Percentiles rank a stretch among this genome's conserved stretches.
phyloP scores from a whole-genome alignment of 257 asterid genomes.

The Apocynum venetum region DNA sequence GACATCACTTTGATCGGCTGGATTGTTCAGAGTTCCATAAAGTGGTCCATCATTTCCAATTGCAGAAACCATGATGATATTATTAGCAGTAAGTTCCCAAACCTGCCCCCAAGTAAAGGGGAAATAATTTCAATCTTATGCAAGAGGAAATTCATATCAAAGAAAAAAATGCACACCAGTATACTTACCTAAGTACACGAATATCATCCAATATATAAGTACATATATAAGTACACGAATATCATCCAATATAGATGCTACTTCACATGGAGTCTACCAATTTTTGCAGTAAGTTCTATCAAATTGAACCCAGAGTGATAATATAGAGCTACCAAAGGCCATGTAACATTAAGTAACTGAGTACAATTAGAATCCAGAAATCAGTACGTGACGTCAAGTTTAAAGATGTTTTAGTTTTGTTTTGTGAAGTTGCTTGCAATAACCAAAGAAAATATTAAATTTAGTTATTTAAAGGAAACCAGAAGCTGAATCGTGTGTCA shows the following conservation, averaged over 20 bases:
- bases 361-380: neutral
- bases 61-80: constrained; percentile 96
- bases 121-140: neutral
- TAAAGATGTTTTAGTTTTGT: too few species aligned
- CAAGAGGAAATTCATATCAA: constrained; percentile 6
- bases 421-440: neutral
- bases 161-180: neutral
- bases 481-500: constrained; percentile 6
- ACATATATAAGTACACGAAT: neutral
- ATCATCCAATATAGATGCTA: neutral
- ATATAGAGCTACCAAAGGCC: neutral
- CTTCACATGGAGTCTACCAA: neutral
- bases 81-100: constrained; percentile 97
- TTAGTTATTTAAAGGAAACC: neutral
- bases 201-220: neutral
- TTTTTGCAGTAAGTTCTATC: neutral
- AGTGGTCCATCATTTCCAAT: constrained; percentile 99
- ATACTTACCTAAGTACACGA: neutral
- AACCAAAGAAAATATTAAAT: neutral
- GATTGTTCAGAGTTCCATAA: constrained; percentile 97
- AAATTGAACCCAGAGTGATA: neutral
- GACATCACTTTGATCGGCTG: constrained; percentile 99
- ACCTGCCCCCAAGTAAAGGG: constrained; percentile 35
- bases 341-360: neutral
- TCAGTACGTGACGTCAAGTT: neutral